Evolutionary conservation across 108 stramenopile species (phyloP), one percentile per base, ranked within the genome.

Genomic region (Conticribra guillardii): DNA sequence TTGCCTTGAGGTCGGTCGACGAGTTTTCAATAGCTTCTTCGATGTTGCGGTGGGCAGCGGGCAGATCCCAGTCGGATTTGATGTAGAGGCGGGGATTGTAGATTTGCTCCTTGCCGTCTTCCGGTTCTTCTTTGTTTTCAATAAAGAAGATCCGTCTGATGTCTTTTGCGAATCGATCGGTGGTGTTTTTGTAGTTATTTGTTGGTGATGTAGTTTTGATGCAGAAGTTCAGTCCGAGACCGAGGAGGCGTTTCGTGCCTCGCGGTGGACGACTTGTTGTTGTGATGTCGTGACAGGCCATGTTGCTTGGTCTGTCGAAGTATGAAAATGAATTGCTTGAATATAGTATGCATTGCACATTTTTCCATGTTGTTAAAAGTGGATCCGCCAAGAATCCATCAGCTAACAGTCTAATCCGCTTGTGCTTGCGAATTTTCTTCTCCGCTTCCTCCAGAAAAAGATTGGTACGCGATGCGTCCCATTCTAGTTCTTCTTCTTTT

Each of bases 201-300:
- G 61, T 53, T 26, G 71, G 61, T 37, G 3, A 4, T 9, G 27
- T 16, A 4, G 55, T 54, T 64, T 64, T 44, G 19, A 72, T 50
- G 50, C 62, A 63, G 62, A 34, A 72, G 19, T 72, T 72, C 14
- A 72, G 62, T 3, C 71, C 71, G 0, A 49, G 24, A 0, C 51
- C 49, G 3, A 72, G 27, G 5, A 64, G 46, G 15, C 14, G 32
- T 27, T 29, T 57, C 3, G 71, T 30, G 11, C 11, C 11, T 41
- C 11, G 5, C 37, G 37, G 5, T 41, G 5, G 37, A 41, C 11
- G 37, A 9, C 8, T 9, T 41, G 37, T 9, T 41, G 37, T 41
- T 9, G 37, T 41, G 37, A 41, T 30, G 49, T 34, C 21, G 64
- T 65, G 64, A 21, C 41, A 34, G 21, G 49, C 50, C 32, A 34